Evolutionary conservation across 345 rosid species (phyloP), one percentile per base, ranked within the genome.

Genomic region (Jatropha curcas): DNA sequence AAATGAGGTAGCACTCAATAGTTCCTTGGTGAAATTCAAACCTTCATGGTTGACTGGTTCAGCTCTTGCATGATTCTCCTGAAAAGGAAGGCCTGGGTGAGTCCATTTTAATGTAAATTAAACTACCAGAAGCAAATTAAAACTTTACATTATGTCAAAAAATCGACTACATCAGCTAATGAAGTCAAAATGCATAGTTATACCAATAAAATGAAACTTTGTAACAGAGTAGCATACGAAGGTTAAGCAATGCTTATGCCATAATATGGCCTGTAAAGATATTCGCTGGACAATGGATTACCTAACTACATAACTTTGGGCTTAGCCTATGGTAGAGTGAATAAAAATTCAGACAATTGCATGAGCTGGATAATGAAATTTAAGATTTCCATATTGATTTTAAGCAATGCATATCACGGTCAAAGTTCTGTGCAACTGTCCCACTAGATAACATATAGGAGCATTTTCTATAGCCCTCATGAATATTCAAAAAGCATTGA

Each of bases 1-100:
- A 80, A 84, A 89, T 17, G 99, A 96, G 73, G 86, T 83, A 10
- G 87, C 94, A 82, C 92, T 92, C 74, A 85, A 70, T 63, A 88
- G 62, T 81, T 93, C 98, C 77, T 91, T 87, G 0, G 96, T 87
- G 60, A 89, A 82, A 83, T 94, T 92, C 69, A 89, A 78, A 65
- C 57, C 72, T 74, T 70, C 74, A 55, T 53, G 86, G 43, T 74
- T 82, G 77, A 82, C 83, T 57, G 55, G 74, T 69, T 84, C 88
- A 4, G 46, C 75, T 80, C 72, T 76, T 57, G 77, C 75, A 69
- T 77, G 80, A 75, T 83, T 84, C 76, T 89, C 94, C 98, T 95
- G 85, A 53, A 34, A 83, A 80, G 66, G 46, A 22, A 30, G 71
- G 58, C 56, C 64, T 68, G 30, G 65, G 64, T 76, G 53, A 80